Conservation (phyloP, 2,329 filamentous ascomycete species). For the Colletotrichum chrysophilum region DNA sequence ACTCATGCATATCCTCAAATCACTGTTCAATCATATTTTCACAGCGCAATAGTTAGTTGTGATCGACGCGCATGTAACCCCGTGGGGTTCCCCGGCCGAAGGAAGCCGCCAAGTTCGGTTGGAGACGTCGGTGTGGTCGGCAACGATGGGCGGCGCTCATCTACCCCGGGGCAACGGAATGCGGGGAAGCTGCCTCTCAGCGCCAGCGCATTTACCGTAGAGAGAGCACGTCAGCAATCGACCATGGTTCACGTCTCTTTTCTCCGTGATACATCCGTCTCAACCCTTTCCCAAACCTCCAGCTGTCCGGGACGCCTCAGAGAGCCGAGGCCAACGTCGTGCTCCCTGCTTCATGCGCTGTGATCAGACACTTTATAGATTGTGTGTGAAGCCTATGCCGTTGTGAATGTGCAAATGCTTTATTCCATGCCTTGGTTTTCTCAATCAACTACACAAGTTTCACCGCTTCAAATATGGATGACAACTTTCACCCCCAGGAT, state of each 20-base stretch:
- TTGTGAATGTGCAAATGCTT: not conserved
- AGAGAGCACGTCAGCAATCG: slow-evolving; percentile 8
- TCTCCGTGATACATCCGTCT: not conserved
- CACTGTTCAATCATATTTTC: not conserved
- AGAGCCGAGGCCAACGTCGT: not conserved
- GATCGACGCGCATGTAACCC: not conserved
- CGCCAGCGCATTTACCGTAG: not conserved
- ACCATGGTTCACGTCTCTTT: not conserved
- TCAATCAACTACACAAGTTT: not conserved
- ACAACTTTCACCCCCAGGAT: slow-evolving; percentile 51
- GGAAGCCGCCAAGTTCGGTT: slow-evolving; percentile 2
- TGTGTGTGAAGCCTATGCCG: not conserved
- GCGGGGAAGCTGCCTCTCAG: slow-evolving; percentile 24
- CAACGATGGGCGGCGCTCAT: not conserved
- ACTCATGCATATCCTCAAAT: not conserved
- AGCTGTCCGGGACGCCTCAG: not conserved
- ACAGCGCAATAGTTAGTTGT: not conserved
- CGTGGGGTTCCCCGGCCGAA: not conserved
- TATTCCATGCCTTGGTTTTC: not conserved
- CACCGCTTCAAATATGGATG: not conserved
- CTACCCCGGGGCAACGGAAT: slow-evolving; percentile 23
- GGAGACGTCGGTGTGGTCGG: slow-evolving; percentile 2
- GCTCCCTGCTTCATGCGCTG: not conserved
- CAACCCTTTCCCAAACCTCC: not conserved
- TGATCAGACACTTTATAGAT: not conserved